A percentile compares a stretch with the other conserved stretches of the same genome.
phyloP scores from a whole-genome alignment of 1,284 basidiomycete species.

The Sanghuangporus baumii region DNA sequence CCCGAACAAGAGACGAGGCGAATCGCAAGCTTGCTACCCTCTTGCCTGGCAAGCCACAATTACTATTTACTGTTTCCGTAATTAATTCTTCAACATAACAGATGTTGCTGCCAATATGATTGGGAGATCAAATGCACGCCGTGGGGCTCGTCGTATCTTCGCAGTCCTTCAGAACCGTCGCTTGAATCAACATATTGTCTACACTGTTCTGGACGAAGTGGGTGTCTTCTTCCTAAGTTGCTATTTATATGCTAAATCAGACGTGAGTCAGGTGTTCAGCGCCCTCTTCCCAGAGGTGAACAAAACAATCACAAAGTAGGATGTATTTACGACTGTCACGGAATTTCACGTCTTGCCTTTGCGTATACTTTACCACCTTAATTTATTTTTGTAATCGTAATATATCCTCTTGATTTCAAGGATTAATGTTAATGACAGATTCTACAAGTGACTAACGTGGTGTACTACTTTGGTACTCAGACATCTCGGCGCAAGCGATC shows the following conservation, averaged over 20 bases:
- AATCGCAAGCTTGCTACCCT: slow-evolving; percentile 83
- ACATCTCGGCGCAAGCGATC: too few species aligned
- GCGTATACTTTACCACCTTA: background rate
- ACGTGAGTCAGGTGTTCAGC: slow-evolving; percentile 43
- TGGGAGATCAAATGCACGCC: slow-evolving; percentile 86
- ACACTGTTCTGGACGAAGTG: slow-evolving; percentile 86
- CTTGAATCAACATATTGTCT: slow-evolving; percentile 87
- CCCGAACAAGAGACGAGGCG: slow-evolving; percentile 76
- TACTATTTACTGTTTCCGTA: slow-evolving; percentile 2
- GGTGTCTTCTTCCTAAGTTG: slow-evolving; percentile 15
- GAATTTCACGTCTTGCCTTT: background rate
- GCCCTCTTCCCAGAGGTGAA: slow-evolving; percentile 54
- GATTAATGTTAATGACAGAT: background rate
- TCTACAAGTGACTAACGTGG: background rate
- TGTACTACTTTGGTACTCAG: background rate
- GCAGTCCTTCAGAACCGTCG: slow-evolving; percentile 89
- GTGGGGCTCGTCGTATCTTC: slow-evolving; percentile 88
- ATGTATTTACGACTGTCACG: background rate
- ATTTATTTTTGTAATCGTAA: background rate
- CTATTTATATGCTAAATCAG: background rate
- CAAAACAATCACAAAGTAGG: background rate
- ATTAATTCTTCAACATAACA: slow-evolving; percentile 26
- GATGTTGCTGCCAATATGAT: slow-evolving; percentile 96
- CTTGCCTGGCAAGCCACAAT: slow-evolving; percentile 67
- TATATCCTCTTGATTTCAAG: background rate